Evolutionary conservation across 129 eudicot species (phyloP).

Genomic region (Lonicera japonica): DNA sequence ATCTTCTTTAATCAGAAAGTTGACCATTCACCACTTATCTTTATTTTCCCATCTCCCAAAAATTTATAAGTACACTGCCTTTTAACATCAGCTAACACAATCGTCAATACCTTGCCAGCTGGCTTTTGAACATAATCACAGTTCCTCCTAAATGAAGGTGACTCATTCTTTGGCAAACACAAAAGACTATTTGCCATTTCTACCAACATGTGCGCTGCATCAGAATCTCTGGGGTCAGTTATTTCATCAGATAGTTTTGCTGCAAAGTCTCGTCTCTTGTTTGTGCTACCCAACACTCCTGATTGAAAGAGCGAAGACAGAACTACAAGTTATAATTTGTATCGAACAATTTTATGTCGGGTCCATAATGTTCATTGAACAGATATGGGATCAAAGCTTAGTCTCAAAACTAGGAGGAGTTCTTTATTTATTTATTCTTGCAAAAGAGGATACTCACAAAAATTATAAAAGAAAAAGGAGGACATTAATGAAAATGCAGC

Average conservation of each 20-base stretch:
- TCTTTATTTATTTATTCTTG: too few relatives aligned
- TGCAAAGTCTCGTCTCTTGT: too few relatives aligned
- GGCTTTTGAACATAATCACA: background rate
- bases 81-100: background rate
- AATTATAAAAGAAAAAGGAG: too few relatives aligned
- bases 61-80: background rate
- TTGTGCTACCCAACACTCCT: conserved; percentile 1
- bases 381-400: too few relatives aligned
- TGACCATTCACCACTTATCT: background rate
- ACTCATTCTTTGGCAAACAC: background rate
- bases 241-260: background rate
- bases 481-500: too few relatives aligned
- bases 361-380: background rate
- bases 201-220: conserved; percentile 8
- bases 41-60: background rate
- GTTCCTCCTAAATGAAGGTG: background rate
- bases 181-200: background rate
- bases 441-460: too few relatives aligned
- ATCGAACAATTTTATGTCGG: background rate
- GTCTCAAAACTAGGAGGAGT: too few relatives aligned
- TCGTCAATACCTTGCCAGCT: too few relatives aligned
- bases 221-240: background rate
- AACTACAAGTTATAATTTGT: background rate
- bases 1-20: background rate
- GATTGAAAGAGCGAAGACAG: background rate